Evolutionary conservation across 2,329 filamentous ascomycete genomes (phyloP).

Genomic region (Clonostachys byssicola): DNA sequence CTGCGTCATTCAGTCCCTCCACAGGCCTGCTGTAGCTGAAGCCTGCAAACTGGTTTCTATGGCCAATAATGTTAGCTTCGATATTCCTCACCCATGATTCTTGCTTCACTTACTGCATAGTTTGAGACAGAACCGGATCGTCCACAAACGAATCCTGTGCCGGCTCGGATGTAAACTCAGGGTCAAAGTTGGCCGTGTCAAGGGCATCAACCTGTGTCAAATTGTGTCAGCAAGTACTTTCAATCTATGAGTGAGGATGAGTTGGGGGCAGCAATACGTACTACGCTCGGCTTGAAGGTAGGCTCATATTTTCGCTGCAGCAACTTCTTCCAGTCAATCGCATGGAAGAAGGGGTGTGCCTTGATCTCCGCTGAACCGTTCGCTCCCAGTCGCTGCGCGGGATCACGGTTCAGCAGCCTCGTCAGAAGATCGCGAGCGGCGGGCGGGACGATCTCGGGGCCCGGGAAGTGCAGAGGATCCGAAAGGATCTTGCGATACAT

Average conservation of each 20-base stretch:
- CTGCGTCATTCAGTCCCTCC: slow-evolving; percentile 85
- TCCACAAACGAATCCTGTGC: slow-evolving; percentile 93
- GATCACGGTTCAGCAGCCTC: slow-evolving; percentile 87
- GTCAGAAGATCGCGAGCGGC: slow-evolving; percentile 90
- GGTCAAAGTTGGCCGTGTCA: slow-evolving; percentile 90
- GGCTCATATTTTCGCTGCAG: slow-evolving; percentile 97
- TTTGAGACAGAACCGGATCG: slow-evolving; percentile 82
- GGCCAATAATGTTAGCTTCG: too few species aligned
- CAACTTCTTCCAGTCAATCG: slow-evolving; percentile 97
- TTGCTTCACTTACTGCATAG: slow-evolving; percentile 61
- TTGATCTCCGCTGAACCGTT: slow-evolving; percentile 97
- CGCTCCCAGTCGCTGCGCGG: slow-evolving; percentile 82
- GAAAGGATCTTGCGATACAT: slow-evolving; percentile 99
- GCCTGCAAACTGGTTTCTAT: slow-evolving; percentile 75
- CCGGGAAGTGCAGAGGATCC: slow-evolving; percentile 89
- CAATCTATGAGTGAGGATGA: not conserved
- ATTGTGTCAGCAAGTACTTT: not conserved
- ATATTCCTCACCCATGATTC: too few species aligned
- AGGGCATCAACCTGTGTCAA: slow-evolving; percentile 66
- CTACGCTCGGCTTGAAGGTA: slow-evolving; percentile 93
- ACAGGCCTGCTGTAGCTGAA: slow-evolving; percentile 98
- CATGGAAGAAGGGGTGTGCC: slow-evolving; percentile 97
- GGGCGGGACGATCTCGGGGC: slow-evolving; percentile 75
- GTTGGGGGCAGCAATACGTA: slow-evolving; percentile 45
- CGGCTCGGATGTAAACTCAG: slow-evolving; percentile 84